Conservation (phyloP, 1,139 yeast species). For the Ashbya aceris region DNA sequence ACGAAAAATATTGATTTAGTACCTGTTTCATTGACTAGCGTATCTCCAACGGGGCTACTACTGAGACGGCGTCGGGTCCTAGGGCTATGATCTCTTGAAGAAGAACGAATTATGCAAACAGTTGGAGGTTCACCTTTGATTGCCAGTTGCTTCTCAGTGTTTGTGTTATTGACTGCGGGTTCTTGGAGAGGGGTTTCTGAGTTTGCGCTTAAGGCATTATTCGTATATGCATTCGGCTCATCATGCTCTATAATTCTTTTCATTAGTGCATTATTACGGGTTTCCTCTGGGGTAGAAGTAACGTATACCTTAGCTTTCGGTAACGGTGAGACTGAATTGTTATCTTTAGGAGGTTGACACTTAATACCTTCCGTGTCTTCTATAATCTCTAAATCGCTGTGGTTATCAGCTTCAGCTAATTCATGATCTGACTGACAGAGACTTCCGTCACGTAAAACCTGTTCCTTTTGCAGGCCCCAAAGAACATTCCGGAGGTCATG, state of each 20-base stretch:
- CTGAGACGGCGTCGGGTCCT: not conserved
- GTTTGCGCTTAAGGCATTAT: no score
- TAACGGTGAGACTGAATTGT: not conserved
- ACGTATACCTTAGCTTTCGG: no score
- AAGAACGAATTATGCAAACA: no score
- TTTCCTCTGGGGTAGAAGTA: no score
- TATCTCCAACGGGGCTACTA: not conserved
- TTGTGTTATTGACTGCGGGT: no score
- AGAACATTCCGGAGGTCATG: slow-evolving; percentile 30
- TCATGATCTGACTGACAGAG: slow-evolving; percentile 12
- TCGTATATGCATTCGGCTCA: no score
- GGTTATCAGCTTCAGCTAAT: slow-evolving; percentile 20
- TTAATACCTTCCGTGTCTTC: slow-evolving; percentile 8
- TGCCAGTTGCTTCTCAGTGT: no score
- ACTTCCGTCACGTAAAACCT: slow-evolving; percentile 25
- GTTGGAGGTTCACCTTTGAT: no score
- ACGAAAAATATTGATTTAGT: not conserved
- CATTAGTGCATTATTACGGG: no score
- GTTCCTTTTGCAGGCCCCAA: slow-evolving; percentile 32
- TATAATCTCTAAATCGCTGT: slow-evolving; percentile 27
- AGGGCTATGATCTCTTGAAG: no score
- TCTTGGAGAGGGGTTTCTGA: no score
- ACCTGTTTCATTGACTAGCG: not conserved
- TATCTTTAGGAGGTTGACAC: not conserved
- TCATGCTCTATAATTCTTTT: no score